Conservation (phyloP, 1,284 basidiomycete genomes). For the Moesziomyces parantarcticus region DNA sequence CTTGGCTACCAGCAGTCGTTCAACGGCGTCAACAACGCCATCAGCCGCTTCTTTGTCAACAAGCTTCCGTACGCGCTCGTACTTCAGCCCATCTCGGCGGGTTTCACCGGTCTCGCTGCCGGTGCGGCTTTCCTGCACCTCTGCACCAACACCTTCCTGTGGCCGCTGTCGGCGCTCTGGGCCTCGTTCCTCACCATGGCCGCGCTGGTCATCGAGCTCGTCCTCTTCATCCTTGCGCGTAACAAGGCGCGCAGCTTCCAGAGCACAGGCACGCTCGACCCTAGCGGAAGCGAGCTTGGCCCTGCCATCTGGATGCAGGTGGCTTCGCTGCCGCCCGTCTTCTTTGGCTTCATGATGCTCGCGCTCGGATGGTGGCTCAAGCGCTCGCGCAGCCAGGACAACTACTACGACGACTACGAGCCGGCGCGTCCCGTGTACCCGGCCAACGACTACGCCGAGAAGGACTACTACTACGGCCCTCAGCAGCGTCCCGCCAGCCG, state of each 20-base stretch:
- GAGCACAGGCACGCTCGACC: constrained; percentile 12
- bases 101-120: constrained; percentile 56
- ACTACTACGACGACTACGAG: constrained; percentile 51
- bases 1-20: constrained; percentile 47
- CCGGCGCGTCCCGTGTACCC: constrained; percentile 40
- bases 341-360: constrained; percentile 54
- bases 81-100: constrained; percentile 57
- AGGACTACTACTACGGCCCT: constrained; percentile 33
- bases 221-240: constrained; percentile 53
- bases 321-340: constrained; percentile 52
- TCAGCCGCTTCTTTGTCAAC: constrained; percentile 41
- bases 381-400: constrained; percentile 33
- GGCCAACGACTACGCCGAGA: constrained; percentile 19
- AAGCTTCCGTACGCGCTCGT: constrained; percentile 57
- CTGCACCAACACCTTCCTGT: constrained; percentile 57
- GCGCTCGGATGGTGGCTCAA: constrained; percentile 47
- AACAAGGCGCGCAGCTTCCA: constrained; percentile 31
- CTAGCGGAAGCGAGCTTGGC: constrained; percentile 30
- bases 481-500: constrained; percentile 37
- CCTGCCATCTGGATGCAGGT: constrained; percentile 62
- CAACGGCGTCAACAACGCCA: constrained; percentile 23
- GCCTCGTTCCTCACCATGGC: constrained; percentile 51
- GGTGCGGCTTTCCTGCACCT: constrained; percentile 55
- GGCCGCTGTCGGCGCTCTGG: constrained; percentile 54
- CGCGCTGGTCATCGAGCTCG: constrained; percentile 52